Evolutionary conservation across 225 moss, liverwort and hornwort species (phyloP), one percentile per base, ranked within the genome.

Genomic region (Antitrichia curtipendula): DNA sequence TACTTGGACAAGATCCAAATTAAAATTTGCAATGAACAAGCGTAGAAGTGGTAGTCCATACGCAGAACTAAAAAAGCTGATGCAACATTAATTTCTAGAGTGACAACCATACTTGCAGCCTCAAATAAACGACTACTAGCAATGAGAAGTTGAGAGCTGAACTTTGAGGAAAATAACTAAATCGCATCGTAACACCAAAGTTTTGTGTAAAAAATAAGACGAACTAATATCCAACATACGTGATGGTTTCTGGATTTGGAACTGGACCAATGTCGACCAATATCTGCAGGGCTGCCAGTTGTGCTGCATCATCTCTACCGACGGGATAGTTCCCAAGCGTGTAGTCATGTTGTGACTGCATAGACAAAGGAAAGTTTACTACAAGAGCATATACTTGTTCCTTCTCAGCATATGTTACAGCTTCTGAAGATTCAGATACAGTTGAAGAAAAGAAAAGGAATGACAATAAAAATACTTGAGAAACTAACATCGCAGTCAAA

Each of bases 321-420:
- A 97, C 97, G 82, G 97, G 97, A 85, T 97, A 97, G 82, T 97
- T 97, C 43, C 97, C 97, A 38, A 97, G 92, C 92, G 95, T 95
- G 85, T 97, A 97, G 87, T 97, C 97, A 90, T 97, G 97, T 88
- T 96, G 97, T 81, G 97, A 96, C 97, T 97, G 96, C 94, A 89
- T 57, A 77, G 47, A 85, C 60, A 85, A 69, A 85, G 47, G 45
- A 70, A 77, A 43, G 61, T 74, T 85, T 85, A 85, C 41, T 52
- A 69, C 45, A 52, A 40, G 40, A 76, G 62, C 38, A 83, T 6
- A 47, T 31, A 38, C 49, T 81, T 81, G 53, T 88, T 82, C 87
- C 58, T 81, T 54, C 41, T 82, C 62, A 82, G 68, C 70, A 78
- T 61, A 56, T 58, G 75, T 17, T 81, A 58, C 85, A 88, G 66